Evolutionary conservation across 2,329 filamentous ascomycete species (phyloP).

Genomic region (Trichoderma brevicompactum): DNA sequence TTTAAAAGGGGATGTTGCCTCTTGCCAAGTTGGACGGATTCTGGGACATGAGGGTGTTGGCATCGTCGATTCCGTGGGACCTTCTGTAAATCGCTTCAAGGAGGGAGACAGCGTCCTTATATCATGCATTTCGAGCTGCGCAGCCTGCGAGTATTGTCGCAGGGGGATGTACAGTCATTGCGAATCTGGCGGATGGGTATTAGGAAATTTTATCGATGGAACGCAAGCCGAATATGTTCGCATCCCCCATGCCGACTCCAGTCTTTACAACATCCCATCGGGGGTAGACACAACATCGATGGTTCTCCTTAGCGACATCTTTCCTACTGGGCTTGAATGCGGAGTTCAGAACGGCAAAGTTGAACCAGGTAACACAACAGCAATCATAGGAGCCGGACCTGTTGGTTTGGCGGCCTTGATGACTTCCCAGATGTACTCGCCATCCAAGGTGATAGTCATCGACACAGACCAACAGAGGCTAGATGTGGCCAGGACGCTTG

Average conservation of each 20-base stretch:
- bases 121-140: constrained; percentile 56
- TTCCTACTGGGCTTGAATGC: constrained; percentile 61
- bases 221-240: constrained; percentile 62
- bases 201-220: constrained; percentile 58
- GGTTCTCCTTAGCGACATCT: constrained; percentile 59
- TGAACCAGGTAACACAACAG: constrained; percentile 56
- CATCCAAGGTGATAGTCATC: constrained; percentile 55
- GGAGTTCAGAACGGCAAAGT: constrained; percentile 58
- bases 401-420: constrained; percentile 60
- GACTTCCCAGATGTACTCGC: constrained; percentile 59
- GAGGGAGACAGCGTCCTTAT: constrained; percentile 58
- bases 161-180: constrained; percentile 58
- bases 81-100: constrained; percentile 51
- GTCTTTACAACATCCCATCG: constrained; percentile 50
- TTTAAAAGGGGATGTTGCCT: constrained; percentile 56
- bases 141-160: constrained; percentile 55
- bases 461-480: constrained; percentile 56
- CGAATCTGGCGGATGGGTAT: constrained; percentile 57
- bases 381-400: constrained; percentile 59
- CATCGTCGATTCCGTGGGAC: constrained; percentile 50
- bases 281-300: constrained; percentile 48
- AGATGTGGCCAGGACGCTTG: constrained; percentile 51
- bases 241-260: constrained; percentile 55
- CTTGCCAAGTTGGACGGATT: constrained; percentile 49
- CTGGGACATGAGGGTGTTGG: constrained; percentile 61